Evolutionary conservation across 345 rosid genomes (phyloP).

Genomic region (Limnanthes douglasii): DNA sequence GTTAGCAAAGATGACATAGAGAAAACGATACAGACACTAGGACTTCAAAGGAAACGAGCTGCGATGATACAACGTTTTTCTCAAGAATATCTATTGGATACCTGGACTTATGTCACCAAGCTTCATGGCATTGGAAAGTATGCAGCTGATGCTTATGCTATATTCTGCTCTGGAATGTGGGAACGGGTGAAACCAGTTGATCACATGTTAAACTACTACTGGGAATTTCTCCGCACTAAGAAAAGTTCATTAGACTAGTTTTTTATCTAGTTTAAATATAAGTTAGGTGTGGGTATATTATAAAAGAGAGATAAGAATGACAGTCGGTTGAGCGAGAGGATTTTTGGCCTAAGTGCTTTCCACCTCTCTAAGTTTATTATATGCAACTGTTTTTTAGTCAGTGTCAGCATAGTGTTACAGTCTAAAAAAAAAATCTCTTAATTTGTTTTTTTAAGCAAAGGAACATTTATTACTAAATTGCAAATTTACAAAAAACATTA

Average conservation of each 20-base stretch:
- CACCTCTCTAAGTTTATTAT: no score
- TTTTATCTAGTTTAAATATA: no score
- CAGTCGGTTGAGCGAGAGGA: no score
- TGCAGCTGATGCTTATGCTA: constrained; percentile 84
- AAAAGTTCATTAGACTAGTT: constrained; percentile 7
- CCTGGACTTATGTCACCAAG: constrained; percentile 76
- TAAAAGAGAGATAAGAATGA: no score
- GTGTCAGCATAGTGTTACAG: no score
- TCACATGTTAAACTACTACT: constrained; percentile 57
- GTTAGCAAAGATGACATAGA: constrained; percentile 26
- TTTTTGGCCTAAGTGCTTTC: no score
- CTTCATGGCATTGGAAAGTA: constrained; percentile 77
- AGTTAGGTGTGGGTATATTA: no score
- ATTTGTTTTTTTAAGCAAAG: no score
- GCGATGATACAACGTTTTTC: constrained; percentile 40
- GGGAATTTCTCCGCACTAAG: constrained; percentile 36
- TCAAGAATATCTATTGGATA: constrained; percentile 41
- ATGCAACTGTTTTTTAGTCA: no score
- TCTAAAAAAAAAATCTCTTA: no score
- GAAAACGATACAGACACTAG: constrained; percentile 31
- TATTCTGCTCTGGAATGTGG: constrained; percentile 82
- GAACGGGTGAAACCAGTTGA: constrained; percentile 43
- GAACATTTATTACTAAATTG: no score
- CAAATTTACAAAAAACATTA: no score
- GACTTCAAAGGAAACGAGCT: constrained; percentile 48